Base-by-base conservation (phyloP, 2,329 filamentous ascomycete genomes). In the Macrophomina phaseolina region DNA sequence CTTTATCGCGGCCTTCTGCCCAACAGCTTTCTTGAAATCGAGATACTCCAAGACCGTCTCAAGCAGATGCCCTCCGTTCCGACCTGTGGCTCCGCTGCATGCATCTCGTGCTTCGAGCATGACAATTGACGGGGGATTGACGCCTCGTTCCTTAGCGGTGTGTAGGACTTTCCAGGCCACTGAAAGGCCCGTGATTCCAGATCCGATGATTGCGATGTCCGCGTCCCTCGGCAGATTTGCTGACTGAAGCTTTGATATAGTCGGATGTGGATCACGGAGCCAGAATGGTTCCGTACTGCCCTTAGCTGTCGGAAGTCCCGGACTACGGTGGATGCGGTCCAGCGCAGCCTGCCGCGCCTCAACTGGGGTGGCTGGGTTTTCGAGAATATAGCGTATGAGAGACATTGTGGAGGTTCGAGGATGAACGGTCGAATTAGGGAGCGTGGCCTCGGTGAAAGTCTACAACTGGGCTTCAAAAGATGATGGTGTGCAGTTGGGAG, bases 121-220 rank as follows among this genome's bases (percentile, higher is more conserved):
- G 1, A 83, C 77, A 5, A 86, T n/a, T 40, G 52, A 56, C 18
- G 32, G 52, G 1, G 34, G 32, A 11, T 7, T 6, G 18, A 32
- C 7, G 4, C 8, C 52, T 18, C 14, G 8, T 38, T 40, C 16
- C 52, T 56, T 40, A 11, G 32, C n/a, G 4, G 8, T 40, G n/a
- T 40, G 16, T 14, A 56, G 36, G 5, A 56, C 16, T 5, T 16
- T 56, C 34, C 52, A 40, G 34, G 52, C 34, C 6, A 56, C 36
- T 1, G 52, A 56, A 5, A 40, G n/a, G 2, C 52, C 52, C 4
- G 52, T 42, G 14, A 53, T 53, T 3, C 51, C 51, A 14, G 49
- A 52, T 28, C 86, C 85, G 68, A 87, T 82, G 48, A 87, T 80
- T 18, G 84, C 80, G 2, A 86, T 73, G 66, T 87, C 85, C 5